Evolutionary conservation across 345 rosid species (phyloP).

Genomic region (Alliaria petiolata): DNA sequence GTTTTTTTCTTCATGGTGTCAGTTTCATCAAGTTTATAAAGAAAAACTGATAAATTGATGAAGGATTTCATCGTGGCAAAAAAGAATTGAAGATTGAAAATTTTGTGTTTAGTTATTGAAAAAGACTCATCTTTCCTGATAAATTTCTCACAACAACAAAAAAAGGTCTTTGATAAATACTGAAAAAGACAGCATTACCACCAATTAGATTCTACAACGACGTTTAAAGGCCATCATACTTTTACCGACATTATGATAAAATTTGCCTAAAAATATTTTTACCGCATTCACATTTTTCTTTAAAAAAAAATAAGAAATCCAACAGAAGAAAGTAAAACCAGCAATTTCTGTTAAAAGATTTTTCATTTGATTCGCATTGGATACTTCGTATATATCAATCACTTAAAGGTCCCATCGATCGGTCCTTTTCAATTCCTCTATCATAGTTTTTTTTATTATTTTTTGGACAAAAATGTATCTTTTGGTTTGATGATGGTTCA

Average conservation of each 20-base stretch:
- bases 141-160: background rate
- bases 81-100: background rate
- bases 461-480: background rate
- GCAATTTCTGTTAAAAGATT: too few species aligned
- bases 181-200: constrained; percentile 4
- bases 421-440: background rate
- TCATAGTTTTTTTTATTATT: background rate
- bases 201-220: background rate
- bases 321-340: too few species aligned
- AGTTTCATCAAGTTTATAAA: background rate
- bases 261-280: too few species aligned
- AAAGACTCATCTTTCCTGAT: background rate
- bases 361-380: too few species aligned
- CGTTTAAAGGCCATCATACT: background rate
- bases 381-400: too few species aligned
- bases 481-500: too few species aligned
- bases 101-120: background rate
- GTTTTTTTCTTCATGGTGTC: background rate
- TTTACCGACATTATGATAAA: background rate
- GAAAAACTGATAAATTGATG: background rate
- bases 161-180: background rate
- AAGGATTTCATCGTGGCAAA: background rate
- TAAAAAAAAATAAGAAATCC: too few species aligned
- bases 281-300: too few species aligned
- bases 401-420: too few species aligned